A percentile compares a stretch with the other conserved stretches of the same genome.
Conservation (phyloP, 83 land plant genomes). For the Larix sibirica region DNA sequence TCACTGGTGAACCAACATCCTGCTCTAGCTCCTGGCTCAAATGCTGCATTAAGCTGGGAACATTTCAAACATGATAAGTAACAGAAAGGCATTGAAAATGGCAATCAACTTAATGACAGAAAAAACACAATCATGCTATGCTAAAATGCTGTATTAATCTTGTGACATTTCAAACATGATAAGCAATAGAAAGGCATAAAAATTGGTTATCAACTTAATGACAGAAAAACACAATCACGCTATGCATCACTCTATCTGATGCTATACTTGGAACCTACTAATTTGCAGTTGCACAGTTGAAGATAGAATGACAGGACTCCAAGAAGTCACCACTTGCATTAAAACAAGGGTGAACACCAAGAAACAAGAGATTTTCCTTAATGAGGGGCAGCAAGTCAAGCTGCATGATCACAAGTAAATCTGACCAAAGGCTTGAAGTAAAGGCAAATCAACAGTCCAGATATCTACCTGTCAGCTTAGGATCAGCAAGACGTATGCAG, state of each 20-base stretch:
- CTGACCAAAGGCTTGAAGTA: too few relatives aligned
- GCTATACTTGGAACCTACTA: neutral
- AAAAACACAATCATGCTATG: neutral
- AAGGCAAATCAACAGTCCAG: too few relatives aligned
- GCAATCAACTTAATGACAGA: neutral
- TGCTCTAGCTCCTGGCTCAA: constrained; percentile 85
- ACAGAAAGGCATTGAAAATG: neutral
- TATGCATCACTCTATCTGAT: neutral
- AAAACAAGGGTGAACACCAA: too few relatives aligned
- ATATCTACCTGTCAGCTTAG: too few relatives aligned
- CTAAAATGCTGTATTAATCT: constrained; percentile 90
- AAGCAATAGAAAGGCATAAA: neutral
- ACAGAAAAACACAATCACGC: neutral
- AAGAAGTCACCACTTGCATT: too few relatives aligned
- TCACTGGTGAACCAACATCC: constrained; percentile 84
- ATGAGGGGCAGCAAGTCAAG: too few relatives aligned
- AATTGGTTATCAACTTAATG: neutral
- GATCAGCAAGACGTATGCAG: too few relatives aligned
- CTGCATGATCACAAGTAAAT: too few relatives aligned
- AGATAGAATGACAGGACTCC: too few relatives aligned
- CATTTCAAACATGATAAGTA: constrained; percentile 2
- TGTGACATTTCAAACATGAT: constrained; percentile 7
- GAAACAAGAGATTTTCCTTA: too few relatives aligned
- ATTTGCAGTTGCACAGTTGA: neutral
- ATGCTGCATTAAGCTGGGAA: constrained; percentile 84